Conservation (phyloP, 208 protist genomes). For the Crithidia brevicula region DNA sequence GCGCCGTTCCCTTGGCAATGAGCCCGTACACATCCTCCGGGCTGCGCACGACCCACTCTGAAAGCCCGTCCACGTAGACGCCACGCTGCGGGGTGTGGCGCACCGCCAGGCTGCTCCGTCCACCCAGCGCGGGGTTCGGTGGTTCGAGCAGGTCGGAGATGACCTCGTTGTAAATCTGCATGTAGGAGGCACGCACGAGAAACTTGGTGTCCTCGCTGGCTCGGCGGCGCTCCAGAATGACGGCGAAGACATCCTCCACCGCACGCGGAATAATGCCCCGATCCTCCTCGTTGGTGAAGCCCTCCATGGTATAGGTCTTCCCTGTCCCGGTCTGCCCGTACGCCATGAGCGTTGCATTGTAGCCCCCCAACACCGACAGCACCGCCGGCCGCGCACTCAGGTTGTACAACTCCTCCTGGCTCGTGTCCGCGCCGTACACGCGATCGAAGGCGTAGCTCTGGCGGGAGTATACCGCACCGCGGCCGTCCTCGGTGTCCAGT, state of each 20-base stretch:
- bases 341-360: conserved; percentile 88
- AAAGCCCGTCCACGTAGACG: conserved; percentile 93
- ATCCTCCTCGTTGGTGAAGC: conserved; percentile 77
- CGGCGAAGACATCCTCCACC: conserved; percentile 65
- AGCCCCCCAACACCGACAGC: conserved; percentile 75
- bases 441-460: conserved; percentile 84
- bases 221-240: conserved; percentile 36
- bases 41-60: conserved; percentile 88
- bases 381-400: conserved; percentile 71
- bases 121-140: conserved; percentile 15
- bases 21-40: conserved; percentile 92
- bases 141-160: conserved; percentile 79
- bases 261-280: conserved; percentile 82
- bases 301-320: conserved; percentile 93
- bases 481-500: conserved; percentile 61
- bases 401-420: conserved; percentile 82
- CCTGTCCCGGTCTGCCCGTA: conserved; percentile 90
- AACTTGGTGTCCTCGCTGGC: conserved; percentile 34
- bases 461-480: conserved; percentile 62
- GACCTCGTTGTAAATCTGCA: conserved; percentile 94
- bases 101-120: conserved; percentile 39
- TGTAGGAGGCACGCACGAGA: conserved; percentile 75
- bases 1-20: conserved; percentile 75
- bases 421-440: conserved; percentile 49
- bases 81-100: conserved; percentile 82